phyloP scores from a whole-genome alignment of 495 filamentous ascomycete species.

The Penicillium goetzii region DNA sequence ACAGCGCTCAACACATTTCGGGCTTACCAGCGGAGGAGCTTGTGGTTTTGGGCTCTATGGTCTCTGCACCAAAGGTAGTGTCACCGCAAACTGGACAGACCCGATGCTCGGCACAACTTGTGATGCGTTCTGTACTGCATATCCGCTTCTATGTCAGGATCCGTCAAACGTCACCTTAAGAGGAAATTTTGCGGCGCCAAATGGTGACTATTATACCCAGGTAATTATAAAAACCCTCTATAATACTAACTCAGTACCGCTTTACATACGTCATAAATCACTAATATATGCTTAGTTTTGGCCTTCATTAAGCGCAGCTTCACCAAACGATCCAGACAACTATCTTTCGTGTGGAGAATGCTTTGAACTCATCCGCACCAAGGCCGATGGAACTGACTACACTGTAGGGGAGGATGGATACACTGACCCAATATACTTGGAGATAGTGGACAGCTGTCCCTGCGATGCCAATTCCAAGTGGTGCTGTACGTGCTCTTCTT shows the following conservation, averaged over 20 bases:
- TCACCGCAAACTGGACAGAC: slow-evolving; percentile 5
- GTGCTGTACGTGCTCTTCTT: neutral
- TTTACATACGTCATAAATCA: neutral
- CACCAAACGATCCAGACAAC: slow-evolving; percentile 4
- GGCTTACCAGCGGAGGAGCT: slow-evolving; percentile 3
- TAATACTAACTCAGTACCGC: neutral
- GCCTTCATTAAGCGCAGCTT: slow-evolving; percentile 1
- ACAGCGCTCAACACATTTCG: slow-evolving; percentile 6
- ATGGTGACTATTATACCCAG: slow-evolving; percentile 9
- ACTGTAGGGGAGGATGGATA: neutral
- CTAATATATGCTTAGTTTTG: neutral
- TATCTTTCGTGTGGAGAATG: slow-evolving; percentile 10
- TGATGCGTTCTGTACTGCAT: slow-evolving; percentile 8
- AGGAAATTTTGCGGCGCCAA: slow-evolving; percentile 7
- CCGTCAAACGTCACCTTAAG: slow-evolving; percentile 1
- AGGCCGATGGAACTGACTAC: slow-evolving; percentile 7
- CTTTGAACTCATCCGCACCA: slow-evolving; percentile 6
- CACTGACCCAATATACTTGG: slow-evolving; percentile 3
- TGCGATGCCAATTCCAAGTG: slow-evolving; percentile 7
- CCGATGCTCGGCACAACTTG: slow-evolving; percentile 8
- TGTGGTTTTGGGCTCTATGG: slow-evolving; percentile 8
- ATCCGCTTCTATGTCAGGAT: slow-evolving; percentile 6
- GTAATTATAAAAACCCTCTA: neutral
- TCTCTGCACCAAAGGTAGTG: slow-evolving; percentile 4
- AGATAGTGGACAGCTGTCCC: slow-evolving; percentile 9